Percentiles rank a stretch among this genome's conserved stretches.
phyloP scores from a whole-genome alignment of 441 rosid genomes.

The Omphalea diandra region DNA sequence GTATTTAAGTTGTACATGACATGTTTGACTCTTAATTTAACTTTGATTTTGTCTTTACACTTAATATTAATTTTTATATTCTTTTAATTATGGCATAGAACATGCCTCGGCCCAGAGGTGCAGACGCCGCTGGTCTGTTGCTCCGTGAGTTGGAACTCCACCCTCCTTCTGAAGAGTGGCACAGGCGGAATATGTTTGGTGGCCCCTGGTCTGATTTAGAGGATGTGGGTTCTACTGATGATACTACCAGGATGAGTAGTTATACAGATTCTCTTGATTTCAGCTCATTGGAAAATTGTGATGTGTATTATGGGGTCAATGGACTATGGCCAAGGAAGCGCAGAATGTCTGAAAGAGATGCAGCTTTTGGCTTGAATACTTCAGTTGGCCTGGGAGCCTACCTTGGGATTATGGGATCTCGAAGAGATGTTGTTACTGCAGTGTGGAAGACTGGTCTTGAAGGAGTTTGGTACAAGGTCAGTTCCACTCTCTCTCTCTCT shows the following conservation, averaged over 20 bases:
- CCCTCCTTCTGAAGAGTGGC: slow-evolving; percentile 99
- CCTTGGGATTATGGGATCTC: slow-evolving; percentile 99
- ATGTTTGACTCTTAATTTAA: not conserved
- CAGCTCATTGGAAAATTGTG: slow-evolving; percentile 44
- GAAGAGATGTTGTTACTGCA: slow-evolving; percentile 95
- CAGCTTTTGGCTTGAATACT: slow-evolving; percentile 94
- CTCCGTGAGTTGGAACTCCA: slow-evolving; percentile 96
- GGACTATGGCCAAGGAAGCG: slow-evolving; percentile 98
- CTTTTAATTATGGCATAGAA: no score
- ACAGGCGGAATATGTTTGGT: slow-evolving; percentile 93
- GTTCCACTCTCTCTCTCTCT: not conserved
- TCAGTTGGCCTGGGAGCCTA: slow-evolving; percentile 93
- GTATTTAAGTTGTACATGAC: not conserved
- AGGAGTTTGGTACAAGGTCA: slow-evolving; percentile 96
- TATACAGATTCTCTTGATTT: slow-evolving; percentile 40
- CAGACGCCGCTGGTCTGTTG: slow-evolving; percentile 98
- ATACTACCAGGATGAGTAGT: slow-evolving; percentile 44
- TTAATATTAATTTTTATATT: no score
- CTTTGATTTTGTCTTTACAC: no score
- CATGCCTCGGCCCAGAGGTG: slow-evolving; percentile 99
- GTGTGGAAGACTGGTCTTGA: slow-evolving; percentile 98
- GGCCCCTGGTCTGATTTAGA: slow-evolving; percentile 96
- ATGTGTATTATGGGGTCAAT: slow-evolving; percentile 60
- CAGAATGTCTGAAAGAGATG: slow-evolving; percentile 97
- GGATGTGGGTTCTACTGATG: slow-evolving; percentile 52